Evolutionary conservation across 1,284 basidiomycete species (phyloP).

Genomic region (Thecaphora thlaspeos): DNA sequence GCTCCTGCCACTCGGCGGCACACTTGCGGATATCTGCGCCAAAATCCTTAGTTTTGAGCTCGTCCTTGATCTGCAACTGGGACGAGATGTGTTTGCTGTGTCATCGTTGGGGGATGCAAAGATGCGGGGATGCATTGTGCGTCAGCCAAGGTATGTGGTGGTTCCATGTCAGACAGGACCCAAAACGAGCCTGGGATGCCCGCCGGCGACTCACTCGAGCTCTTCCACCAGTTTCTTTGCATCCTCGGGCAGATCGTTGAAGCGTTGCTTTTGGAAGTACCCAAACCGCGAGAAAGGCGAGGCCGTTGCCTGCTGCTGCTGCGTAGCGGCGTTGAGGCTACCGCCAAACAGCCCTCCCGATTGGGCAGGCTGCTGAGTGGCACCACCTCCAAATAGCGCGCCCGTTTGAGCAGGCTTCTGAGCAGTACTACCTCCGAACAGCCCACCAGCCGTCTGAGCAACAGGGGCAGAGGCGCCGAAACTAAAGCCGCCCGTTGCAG

Average conservation of each 20-base stretch:
- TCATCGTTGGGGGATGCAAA: too few species aligned
- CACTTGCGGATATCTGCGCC: conserved; percentile 38
- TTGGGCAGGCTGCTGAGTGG: not conserved
- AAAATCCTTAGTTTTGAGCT: conserved; percentile 41
- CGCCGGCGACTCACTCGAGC: conserved; percentile 28
- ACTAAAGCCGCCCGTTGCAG: conserved; percentile 26
- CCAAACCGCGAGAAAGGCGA: conserved; percentile 42
- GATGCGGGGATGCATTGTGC: too few species aligned
- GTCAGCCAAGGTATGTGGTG: too few species aligned
- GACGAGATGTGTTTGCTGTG: conserved; percentile 21
- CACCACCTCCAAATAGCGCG: too few species aligned
- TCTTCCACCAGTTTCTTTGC: conserved; percentile 48
- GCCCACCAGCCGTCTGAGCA: conserved; percentile 4
- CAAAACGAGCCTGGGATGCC: not conserved
- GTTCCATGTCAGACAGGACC: too few species aligned
- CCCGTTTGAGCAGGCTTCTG: too few species aligned
- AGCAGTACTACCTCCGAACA: conserved; percentile 3
- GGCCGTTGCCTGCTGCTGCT: conserved; percentile 10
- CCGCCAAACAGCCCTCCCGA: too few species aligned
- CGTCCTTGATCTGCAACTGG: conserved; percentile 39
- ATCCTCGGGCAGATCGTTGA: conserved; percentile 53
- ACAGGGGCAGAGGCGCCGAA: conserved; percentile 20
- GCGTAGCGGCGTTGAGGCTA: not conserved
- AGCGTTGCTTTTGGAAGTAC: conserved; percentile 53
- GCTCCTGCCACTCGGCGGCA: conserved; percentile 42